Conservation (phyloP, 441 rosid genomes). For the Mallotus japonicus region DNA sequence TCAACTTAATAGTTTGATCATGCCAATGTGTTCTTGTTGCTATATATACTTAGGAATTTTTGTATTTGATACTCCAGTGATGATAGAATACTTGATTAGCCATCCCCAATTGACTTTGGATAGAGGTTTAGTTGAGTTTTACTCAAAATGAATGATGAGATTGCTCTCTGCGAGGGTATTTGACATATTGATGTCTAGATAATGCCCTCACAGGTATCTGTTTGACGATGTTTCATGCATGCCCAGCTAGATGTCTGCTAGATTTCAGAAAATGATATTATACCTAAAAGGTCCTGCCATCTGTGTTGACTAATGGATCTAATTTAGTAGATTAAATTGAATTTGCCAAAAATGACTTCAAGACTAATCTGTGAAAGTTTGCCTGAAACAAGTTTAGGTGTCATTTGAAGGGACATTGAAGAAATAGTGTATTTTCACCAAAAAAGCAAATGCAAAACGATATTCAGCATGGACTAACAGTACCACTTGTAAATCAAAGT, state of each 20-base stretch:
- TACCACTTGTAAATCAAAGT: not conserved
- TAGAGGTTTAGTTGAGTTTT: not conserved
- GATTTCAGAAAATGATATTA: not conserved
- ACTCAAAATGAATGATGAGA: not conserved
- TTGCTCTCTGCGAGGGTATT: slow-evolving; percentile 2
- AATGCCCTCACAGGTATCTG: not conserved
- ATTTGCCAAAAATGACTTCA: not conserved
- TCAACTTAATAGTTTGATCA: slow-evolving; percentile 3
- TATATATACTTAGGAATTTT: not conserved
- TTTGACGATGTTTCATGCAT: not conserved
- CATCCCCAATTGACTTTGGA: no score
- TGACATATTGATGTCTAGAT: not conserved
- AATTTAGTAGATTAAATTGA: not conserved
- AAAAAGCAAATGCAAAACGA: not conserved
- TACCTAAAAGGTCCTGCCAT: not conserved
- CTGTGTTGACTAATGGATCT: not conserved
- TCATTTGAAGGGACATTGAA: not conserved
- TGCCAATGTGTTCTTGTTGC: slow-evolving; percentile 10
- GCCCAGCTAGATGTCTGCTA: not conserved
- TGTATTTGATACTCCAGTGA: not conserved
- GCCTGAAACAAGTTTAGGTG: not conserved
- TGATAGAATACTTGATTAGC: no score
- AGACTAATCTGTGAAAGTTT: not conserved
- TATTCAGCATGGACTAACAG: not conserved
- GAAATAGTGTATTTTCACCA: not conserved